A percentile compares a stretch with the other conserved stretches of the same genome.
phyloP scores from a whole-genome alignment of 1,284 basidiomycete genomes.

The Papiliotrema laurentii region DNA sequence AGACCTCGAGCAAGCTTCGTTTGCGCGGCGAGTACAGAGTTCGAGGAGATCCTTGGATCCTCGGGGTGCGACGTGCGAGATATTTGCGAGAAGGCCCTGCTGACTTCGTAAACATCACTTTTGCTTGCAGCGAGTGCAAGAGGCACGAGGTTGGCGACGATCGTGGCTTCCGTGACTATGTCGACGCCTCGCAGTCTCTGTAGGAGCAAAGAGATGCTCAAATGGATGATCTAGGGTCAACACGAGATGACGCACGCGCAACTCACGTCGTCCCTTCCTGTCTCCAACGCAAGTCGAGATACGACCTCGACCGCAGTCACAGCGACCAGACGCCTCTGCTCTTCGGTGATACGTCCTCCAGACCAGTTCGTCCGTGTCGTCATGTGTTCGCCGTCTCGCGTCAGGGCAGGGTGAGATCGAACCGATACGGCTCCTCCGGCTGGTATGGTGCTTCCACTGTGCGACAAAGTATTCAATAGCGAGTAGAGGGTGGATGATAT shows the following conservation, averaged over 20 bases:
- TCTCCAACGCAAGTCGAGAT: slow-evolving; percentile 74
- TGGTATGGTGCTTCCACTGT: slow-evolving; percentile 53
- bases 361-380: slow-evolving; percentile 17
- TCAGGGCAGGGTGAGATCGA: slow-evolving; percentile 13
- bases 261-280: slow-evolving; percentile 68
- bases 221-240: slow-evolving; percentile 62
- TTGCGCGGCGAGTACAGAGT: slow-evolving; percentile 83
- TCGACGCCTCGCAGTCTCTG: slow-evolving; percentile 82
- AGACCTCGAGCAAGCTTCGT: slow-evolving; percentile 78
- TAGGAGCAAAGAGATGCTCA: slow-evolving; percentile 86
- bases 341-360: slow-evolving; percentile 57
- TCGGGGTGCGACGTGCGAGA: slow-evolving; percentile 78
- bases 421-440: slow-evolving; percentile 23
- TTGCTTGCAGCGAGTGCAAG: slow-evolving; percentile 75
- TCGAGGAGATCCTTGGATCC: slow-evolving; percentile 77
- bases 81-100: slow-evolving; percentile 77
- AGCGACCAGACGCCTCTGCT: slow-evolving; percentile 76
- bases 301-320: slow-evolving; percentile 89
- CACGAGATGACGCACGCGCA: background rate
- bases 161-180: slow-evolving; percentile 79
- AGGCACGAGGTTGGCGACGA: slow-evolving; percentile 86
- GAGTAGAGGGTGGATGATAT: slow-evolving; percentile 95
- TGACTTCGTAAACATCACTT: slow-evolving; percentile 76
- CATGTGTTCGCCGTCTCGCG: slow-evolving; percentile 7
- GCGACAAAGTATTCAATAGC: slow-evolving; percentile 82